Base-by-base conservation (phyloP, 352 stramenopile species). In the Phytophthora sp. region DNA sequence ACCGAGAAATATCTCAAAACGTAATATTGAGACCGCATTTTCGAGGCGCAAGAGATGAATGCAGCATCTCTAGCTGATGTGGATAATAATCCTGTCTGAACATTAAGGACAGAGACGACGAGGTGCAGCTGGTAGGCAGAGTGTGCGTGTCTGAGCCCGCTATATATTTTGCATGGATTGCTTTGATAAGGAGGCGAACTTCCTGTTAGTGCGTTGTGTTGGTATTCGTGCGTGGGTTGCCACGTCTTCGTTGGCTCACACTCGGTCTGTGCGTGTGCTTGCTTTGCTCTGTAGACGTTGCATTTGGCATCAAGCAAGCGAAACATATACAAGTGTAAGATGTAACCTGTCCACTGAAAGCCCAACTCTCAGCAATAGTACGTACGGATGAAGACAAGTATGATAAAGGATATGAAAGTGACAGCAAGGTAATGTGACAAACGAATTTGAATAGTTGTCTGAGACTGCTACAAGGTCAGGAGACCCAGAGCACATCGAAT, bases 111-210 rank as follows among this genome's bases (percentile, higher is more conserved):
- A 66, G 42, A 13, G 56, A 58, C 35, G 29, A 60, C 53, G 46
- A 63, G 29, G 54, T 59, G 62, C 62, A 69, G 45, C 36, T 73
- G 65, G 60, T 69, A 69, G 59, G 65, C 44, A 73, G 53, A 69
- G 26, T 62, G 42, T 18, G 35, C 41, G 41, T 11, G 20, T 13
- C 16, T 8, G 29, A 33, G 29, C 39, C 46, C 20, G 49, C 39
- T 71, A 53, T 68, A 68, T 29, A 62, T 68, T 64, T 69, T 71
- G 55, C 55, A 66, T 62, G 47, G 30, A 66, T 57, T 59, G 55
- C 57, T 62, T 65, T 65, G 52, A 55, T 45, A 64, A 23, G 58
- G 57, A 59, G 39, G 49, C 61, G 27, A 54, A 33, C 59, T 57
- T 65, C 35, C 54, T 60, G 16, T 57, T 61, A 9, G 31, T 63